phyloP scores from a whole-genome alignment of 306 rosid genomes.

The Vachellia pachyceras region DNA sequence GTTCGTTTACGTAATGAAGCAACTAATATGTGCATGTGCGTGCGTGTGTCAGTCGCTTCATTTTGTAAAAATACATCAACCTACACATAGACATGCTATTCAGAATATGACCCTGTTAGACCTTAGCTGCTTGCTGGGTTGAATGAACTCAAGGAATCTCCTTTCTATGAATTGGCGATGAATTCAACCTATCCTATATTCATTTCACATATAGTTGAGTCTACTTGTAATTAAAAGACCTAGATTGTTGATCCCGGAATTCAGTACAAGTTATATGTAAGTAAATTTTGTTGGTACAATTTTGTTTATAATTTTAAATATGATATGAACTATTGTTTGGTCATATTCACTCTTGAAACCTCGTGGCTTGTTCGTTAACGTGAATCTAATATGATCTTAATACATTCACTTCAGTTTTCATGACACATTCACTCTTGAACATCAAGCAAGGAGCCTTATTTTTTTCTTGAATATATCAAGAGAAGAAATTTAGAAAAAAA shows the following conservation, averaged over 20 bases:
- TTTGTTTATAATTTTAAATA: not conserved
- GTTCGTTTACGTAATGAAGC: too few species aligned
- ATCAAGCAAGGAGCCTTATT: slow-evolving; percentile 19
- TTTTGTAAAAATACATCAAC: too few species aligned
- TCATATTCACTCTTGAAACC: not conserved
- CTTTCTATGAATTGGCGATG: too few species aligned
- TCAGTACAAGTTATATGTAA: too few species aligned
- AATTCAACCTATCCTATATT: too few species aligned
- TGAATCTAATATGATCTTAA: not conserved
- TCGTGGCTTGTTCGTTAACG: not conserved
- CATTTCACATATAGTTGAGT: not conserved
- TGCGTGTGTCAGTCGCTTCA: too few species aligned
- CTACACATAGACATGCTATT: too few species aligned
- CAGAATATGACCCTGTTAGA: too few species aligned
- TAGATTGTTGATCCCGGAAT: not conserved
- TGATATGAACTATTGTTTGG: not conserved
- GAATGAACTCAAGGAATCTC: too few species aligned
- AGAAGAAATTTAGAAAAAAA: slow-evolving; percentile 39
- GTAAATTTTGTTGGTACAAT: not conserved
- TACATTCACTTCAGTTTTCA: slow-evolving; percentile 7
- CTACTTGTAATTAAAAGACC: not conserved
- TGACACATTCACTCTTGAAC: not conserved
- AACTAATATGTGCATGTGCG: too few species aligned
- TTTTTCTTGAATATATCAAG: slow-evolving; percentile 18
- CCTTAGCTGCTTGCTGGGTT: too few species aligned